A percentile compares a stretch with the other conserved stretches of the same genome.
phyloP scores from a whole-genome alignment of 2,329 filamentous ascomycete species.

The Diaporthe vexans region DNA sequence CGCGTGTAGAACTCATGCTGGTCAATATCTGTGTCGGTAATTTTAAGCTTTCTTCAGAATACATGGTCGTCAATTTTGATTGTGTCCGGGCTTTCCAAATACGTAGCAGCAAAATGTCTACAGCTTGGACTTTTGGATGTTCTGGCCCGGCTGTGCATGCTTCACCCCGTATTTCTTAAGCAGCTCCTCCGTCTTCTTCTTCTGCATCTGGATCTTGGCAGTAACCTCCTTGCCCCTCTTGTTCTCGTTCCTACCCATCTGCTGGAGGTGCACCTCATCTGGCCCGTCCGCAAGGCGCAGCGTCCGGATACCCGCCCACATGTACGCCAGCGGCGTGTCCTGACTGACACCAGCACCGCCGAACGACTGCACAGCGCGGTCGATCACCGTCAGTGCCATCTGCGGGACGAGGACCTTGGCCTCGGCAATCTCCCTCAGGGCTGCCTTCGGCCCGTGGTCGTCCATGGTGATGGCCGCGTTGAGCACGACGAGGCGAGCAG shows the following conservation, averaged over 20 bases:
- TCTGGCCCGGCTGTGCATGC: conserved; percentile 64
- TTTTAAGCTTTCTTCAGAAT: too few species aligned
- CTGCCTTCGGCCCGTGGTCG: conserved; percentile 86
- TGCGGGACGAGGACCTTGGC: conserved; percentile 93
- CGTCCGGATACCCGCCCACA: conserved; percentile 87
- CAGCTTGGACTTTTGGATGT: conserved; percentile 64
- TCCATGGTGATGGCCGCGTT: conserved; percentile 98
- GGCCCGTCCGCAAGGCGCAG: conserved; percentile 92
- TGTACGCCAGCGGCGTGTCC: conserved; percentile 89
- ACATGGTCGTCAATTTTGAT: not conserved
- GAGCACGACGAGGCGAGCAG: conserved; percentile 88
- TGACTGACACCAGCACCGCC: conserved; percentile 93
- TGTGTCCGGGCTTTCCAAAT: not conserved
- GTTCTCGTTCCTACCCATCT: conserved; percentile 86
- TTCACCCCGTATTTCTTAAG: conserved; percentile 69
- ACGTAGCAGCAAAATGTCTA: conserved; percentile 46
- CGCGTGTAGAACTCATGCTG: not conserved
- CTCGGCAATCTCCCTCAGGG: conserved; percentile 93
- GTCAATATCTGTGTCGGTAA: not conserved
- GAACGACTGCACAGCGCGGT: conserved; percentile 93
- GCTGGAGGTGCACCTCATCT: conserved; percentile 92
- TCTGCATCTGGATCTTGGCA: conserved; percentile 74
- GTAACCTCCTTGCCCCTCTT: conserved; percentile 74
- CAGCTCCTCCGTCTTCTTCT: conserved; percentile 74
- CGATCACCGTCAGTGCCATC: conserved; percentile 87